A percentile compares a stretch with the other conserved stretches of the same genome.
These are phyloP conservation scores for Dalbergia cochinchinensis DNA, from an alignment of 306 rosid species.

Conservation along the genomic window DNA sequence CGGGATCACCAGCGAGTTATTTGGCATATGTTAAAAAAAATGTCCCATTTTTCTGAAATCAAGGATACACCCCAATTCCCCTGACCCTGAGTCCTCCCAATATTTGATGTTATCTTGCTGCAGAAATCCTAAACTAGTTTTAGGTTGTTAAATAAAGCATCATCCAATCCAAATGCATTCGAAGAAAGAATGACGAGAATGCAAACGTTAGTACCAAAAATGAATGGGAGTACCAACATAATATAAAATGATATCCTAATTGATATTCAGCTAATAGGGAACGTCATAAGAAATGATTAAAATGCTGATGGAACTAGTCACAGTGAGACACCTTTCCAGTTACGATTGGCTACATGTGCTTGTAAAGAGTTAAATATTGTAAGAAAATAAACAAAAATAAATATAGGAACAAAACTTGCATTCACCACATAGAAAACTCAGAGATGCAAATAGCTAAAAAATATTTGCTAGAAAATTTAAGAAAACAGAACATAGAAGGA, in stretches of 20 bases:
- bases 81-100: conserved; percentile 14
- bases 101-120: conserved; percentile 23
- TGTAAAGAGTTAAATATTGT: conserved; percentile 12
- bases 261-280: neutral
- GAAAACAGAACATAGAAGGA: conserved; percentile 15
- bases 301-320: conserved; percentile 16
- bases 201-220: neutral
- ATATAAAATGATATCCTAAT: neutral
- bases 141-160: neutral
- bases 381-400: neutral
- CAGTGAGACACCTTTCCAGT: neutral
- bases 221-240: neutral
- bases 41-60: neutral
- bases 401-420: conserved; percentile 5
- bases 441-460: conserved; percentile 14
- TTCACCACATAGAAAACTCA: conserved; percentile 8
- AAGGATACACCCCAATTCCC: conserved; percentile 4
- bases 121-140: conserved; percentile 32
- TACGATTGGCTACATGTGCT: conserved; percentile 15
- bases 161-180: conserved; percentile 4
- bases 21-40: conserved; percentile 5
- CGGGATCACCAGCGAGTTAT: conserved; percentile 17
- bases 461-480: neutral
- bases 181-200: conserved; percentile 5
- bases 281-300: conserved; percentile 15